Evolutionary conservation across 2,329 filamentous ascomycete species (phyloP).

Genomic region (Hysterium pulicare): DNA sequence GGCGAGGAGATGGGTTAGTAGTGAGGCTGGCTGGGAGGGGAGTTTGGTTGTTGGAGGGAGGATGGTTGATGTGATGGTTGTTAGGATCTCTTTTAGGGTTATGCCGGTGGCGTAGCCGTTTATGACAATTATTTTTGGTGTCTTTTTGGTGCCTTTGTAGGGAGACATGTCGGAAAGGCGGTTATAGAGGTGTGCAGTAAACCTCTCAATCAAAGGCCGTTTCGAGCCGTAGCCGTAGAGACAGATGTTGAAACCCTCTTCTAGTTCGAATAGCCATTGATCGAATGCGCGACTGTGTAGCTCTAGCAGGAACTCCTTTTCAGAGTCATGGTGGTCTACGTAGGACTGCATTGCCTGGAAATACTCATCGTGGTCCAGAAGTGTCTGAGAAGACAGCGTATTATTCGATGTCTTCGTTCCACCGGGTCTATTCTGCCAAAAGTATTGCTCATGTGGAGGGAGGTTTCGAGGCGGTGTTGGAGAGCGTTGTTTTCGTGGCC

Average conservation of each 20-base stretch:
- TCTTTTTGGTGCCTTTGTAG: slow-evolving; percentile 29
- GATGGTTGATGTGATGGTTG: slow-evolving; percentile 64
- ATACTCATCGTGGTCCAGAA: slow-evolving; percentile 91
- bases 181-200: slow-evolving; percentile 67
- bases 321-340: slow-evolving; percentile 65
- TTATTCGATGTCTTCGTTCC: slow-evolving; percentile 82
- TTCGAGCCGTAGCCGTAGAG: slow-evolving; percentile 94
- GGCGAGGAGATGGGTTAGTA: slow-evolving; percentile 64
- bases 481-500: slow-evolving; percentile 62
- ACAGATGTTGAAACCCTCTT: slow-evolving; percentile 83
- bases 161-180: slow-evolving; percentile 26
- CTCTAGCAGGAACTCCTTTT: slow-evolving; percentile 68
- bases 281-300: slow-evolving; percentile 79
- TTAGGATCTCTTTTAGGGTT: slow-evolving; percentile 66
- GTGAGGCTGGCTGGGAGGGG: slow-evolving; percentile 63
- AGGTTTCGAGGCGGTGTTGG: slow-evolving; percentile 79
- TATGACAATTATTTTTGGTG: slow-evolving; percentile 70
- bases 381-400: slow-evolving; percentile 67
- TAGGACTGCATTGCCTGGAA: slow-evolving; percentile 66
- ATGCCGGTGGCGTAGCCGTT: slow-evolving; percentile 76
- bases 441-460: slow-evolving; percentile 86
- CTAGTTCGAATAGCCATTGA: slow-evolving; percentile 90
- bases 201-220: slow-evolving; percentile 66
- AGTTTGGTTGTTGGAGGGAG: slow-evolving; percentile 50
- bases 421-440: slow-evolving; percentile 84